A percentile compares a stretch with the other conserved stretches of the same genome.
These are phyloP conservation scores for Ascocoryne sarcoides DNA, from an alignment of 2,329 filamentous ascomycete genomes.

Conservation along the genomic window DNA sequence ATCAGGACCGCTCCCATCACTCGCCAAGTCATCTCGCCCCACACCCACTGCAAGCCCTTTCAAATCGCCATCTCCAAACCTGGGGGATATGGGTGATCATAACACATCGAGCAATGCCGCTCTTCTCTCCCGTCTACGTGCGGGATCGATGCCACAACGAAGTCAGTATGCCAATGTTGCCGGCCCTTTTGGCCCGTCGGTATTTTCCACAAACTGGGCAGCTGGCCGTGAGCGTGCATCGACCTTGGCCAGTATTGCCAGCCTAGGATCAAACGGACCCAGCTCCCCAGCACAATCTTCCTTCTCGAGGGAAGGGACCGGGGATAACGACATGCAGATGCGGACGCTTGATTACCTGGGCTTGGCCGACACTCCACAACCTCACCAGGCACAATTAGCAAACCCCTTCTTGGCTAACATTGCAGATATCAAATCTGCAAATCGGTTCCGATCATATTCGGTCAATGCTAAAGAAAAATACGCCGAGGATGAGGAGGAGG, in stretches of 20 bases:
- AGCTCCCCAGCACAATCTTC: constrained; percentile 80
- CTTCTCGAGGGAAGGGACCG: constrained; percentile 75
- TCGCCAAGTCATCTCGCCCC: constrained; percentile 71
- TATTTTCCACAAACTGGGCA: constrained; percentile 84
- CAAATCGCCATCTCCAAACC: constrained; percentile 54
- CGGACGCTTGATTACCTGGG: constrained; percentile 93
- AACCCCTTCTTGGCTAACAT: constrained; percentile 69
- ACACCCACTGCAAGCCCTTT: constrained; percentile 85
- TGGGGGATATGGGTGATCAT: constrained; percentile 37
- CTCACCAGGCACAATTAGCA: constrained; percentile 61
- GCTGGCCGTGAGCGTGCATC: constrained; percentile 73
- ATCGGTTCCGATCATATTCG: constrained; percentile 91
- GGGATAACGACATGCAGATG: constrained; percentile 78
- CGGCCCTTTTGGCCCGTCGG: constrained; percentile 74
- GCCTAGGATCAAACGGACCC: constrained; percentile 82
- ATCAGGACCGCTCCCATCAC: constrained; percentile 37
- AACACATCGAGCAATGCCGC: constrained; percentile 52
- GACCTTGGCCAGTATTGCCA: constrained; percentile 73
- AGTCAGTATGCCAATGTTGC: constrained; percentile 53
- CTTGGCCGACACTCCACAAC: constrained; percentile 85
- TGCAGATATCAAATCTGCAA: constrained; percentile 67
- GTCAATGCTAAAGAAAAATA: constrained; percentile 99
- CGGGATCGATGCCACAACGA: constrained; percentile 89
- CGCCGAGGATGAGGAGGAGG: constrained; percentile 77
- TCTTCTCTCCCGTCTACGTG: constrained; percentile 74